Evolutionary conservation across 164 flowering plant species (phyloP).

Genomic region (Malania oleifera): DNA sequence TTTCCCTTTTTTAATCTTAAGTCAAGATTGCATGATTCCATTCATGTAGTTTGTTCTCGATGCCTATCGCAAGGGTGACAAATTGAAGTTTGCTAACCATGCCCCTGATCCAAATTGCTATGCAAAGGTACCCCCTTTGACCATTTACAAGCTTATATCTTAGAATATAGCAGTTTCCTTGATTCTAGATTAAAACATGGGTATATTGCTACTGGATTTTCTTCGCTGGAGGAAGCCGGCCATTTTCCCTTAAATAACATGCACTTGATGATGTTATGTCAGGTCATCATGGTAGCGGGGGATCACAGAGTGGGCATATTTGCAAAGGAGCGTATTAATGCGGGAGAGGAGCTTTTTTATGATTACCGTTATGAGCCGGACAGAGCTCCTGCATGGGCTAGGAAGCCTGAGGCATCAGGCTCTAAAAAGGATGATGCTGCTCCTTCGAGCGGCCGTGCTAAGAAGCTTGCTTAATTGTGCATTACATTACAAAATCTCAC

Average conservation of each 20-base stretch:
- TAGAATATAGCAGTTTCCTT: neutral
- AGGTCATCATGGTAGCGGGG: slow-evolving; percentile 99
- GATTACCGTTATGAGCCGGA: slow-evolving; percentile 97
- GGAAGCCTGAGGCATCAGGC: slow-evolving; percentile 82
- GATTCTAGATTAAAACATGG: neutral
- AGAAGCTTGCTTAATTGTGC: slow-evolving; percentile 67
- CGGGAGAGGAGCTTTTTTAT: slow-evolving; percentile 95
- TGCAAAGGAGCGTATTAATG: slow-evolving; percentile 84
- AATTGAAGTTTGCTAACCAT: slow-evolving; percentile 95
- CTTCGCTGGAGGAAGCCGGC: neutral
- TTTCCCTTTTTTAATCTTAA: neutral
- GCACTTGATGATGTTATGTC: slow-evolving; percentile 15
- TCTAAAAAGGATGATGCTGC: slow-evolving; percentile 64
- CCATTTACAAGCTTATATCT: neutral
- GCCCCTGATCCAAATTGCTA: slow-evolving; percentile 98
- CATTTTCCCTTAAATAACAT: neutral
- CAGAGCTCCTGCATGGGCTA: slow-evolving; percentile 98
- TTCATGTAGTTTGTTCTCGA: slow-evolving; percentile 88
- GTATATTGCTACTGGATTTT: too few species aligned
- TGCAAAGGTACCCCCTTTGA: slow-evolving; percentile 66
- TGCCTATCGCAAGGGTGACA: slow-evolving; percentile 96
- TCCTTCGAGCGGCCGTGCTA: slow-evolving; percentile 81
- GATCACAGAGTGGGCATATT: slow-evolving; percentile 98
- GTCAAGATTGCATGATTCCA: neutral
- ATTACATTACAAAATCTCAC: slow-evolving; percentile 7